Evolutionary conservation across 1,139 yeast genomes (phyloP), one percentile per base, ranked within the genome.

Genomic region (Blastobotrys ciferrii): DNA sequence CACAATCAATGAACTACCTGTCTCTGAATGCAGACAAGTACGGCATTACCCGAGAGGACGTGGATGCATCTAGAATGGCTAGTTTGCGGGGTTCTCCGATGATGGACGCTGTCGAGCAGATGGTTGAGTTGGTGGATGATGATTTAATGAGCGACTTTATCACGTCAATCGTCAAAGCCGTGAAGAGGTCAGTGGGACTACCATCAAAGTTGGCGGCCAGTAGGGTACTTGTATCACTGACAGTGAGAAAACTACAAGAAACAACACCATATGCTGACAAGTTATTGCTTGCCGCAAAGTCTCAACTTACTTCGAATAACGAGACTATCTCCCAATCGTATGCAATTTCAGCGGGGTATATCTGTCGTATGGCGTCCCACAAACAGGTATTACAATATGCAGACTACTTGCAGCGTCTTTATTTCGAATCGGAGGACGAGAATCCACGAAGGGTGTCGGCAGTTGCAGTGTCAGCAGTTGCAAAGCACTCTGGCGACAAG

Each of bases 181-280:
- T 87, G 5, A 82, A 81, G 53, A 77, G 74, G 52, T 80, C 95
- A 0, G 87, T 91, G 30, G 98, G 98, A 0, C 72, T 92, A 28
- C 97, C 98, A 0, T 88, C 97, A 0, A 89, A 89, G 61, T 89
- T 87, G 1, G 89, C 94, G 39, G 89, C 92, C 0, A 80, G 95
- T n/a, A 77, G 82, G 54, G 83, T 91, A 0, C 65, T 89, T 19
- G 87, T 84, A 5, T 76, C 80, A 19, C 65, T 89, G 49, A 77
- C 84, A 0, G 71, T 80, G 20, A 76, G 82, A 54, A 81, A 84
- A 57, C 64, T 76, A n/a, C 74, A 75, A 31, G 62, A 78, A 18
- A 65, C 80, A 11, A 73, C 75, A 41, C 83, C 87, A 0, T 79
- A 78, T 59, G 85, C 91, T 7, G 86, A 83, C 48, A 69, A 73